A percentile compares a stretch with the other conserved stretches of the same genome.
Conservation (phyloP, 2,329 filamentous ascomycete species). For the Colletotrichum magnum region DNA sequence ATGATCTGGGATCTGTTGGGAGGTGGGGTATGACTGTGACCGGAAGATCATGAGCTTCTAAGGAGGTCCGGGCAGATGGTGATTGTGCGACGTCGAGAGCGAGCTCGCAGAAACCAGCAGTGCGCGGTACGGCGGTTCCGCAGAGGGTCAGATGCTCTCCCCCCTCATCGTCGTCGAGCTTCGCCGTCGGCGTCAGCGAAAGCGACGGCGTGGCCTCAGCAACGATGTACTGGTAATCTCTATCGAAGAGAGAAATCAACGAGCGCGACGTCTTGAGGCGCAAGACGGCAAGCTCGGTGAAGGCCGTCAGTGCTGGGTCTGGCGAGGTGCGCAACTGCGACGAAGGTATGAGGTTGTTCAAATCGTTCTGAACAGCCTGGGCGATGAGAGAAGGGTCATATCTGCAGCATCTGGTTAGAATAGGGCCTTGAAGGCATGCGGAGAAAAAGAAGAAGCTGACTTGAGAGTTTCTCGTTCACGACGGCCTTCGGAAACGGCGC, state of each 20-base stretch:
- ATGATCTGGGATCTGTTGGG: slow-evolving; percentile 48
- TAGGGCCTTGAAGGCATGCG: neutral
- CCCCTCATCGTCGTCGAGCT: neutral
- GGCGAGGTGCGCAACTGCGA: slow-evolving; percentile 45
- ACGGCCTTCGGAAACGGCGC: too few species aligned
- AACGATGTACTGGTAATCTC: slow-evolving; percentile 61
- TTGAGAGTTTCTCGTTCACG: slow-evolving; percentile 50
- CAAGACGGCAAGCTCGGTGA: slow-evolving; percentile 63
- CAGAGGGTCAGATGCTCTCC: slow-evolving; percentile 44
- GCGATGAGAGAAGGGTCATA: slow-evolving; percentile 35
- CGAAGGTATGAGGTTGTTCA: slow-evolving; percentile 41
- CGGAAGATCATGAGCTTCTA: slow-evolving; percentile 44
- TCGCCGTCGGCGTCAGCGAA: slow-evolving; percentile 50
- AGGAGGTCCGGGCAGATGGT: neutral
- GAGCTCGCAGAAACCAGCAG: slow-evolving; percentile 48
- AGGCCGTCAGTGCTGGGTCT: slow-evolving; percentile 60
- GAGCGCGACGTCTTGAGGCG: slow-evolving; percentile 55
- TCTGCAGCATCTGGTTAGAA: neutral
- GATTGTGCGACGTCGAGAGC: slow-evolving; percentile 27
- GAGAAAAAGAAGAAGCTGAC: slow-evolving; percentile 10
- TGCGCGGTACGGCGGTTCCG: slow-evolving; percentile 48
- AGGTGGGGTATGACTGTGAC: slow-evolving; percentile 54
- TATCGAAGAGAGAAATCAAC: slow-evolving; percentile 68
- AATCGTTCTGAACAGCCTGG: slow-evolving; percentile 41
- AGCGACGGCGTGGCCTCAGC: slow-evolving; percentile 63